These are phyloP conservation scores for Coniochaeta ligniaria DNA, from an alignment of 2,329 filamentous ascomycete genomes.

Conservation along the genomic window DNA sequence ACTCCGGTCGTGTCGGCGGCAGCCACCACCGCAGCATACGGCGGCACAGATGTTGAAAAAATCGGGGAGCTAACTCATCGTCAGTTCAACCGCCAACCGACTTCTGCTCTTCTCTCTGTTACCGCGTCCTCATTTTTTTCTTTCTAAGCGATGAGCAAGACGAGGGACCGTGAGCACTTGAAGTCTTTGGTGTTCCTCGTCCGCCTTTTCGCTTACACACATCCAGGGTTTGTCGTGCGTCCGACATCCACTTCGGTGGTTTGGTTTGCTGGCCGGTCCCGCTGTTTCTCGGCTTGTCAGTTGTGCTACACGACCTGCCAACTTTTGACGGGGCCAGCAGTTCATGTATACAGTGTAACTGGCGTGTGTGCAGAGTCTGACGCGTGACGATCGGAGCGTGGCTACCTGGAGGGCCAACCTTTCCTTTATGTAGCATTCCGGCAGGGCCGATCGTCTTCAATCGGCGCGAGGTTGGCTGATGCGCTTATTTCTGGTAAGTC, in stretches of 20 bases:
- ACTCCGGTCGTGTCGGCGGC: background rate
- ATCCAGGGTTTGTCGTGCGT: background rate
- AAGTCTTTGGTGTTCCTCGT: background rate
- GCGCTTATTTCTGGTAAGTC: background rate
- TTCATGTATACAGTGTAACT: background rate
- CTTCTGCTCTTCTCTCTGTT: background rate
- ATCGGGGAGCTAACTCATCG: background rate
- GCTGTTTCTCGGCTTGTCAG: background rate
- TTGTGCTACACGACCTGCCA: background rate
- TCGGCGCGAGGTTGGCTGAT: background rate
- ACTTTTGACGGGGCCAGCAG: background rate
- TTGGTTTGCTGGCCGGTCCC: background rate
- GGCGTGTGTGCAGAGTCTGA: background rate
- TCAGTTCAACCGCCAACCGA: background rate
- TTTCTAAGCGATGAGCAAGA: background rate
- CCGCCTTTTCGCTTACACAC: background rate
- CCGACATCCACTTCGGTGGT: background rate
- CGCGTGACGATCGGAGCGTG: background rate
- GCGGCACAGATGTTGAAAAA: background rate
- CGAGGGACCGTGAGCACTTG: background rate
- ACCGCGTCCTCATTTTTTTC: background rate
- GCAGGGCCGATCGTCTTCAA: background rate
- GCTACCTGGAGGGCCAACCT: background rate
- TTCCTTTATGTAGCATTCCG: background rate
- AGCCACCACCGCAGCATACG: background rate